Evolutionary conservation across 148 eudicot genomes (phyloP), one percentile per base, ranked within the genome.

Genomic region (Arctostaphylos glauca): DNA sequence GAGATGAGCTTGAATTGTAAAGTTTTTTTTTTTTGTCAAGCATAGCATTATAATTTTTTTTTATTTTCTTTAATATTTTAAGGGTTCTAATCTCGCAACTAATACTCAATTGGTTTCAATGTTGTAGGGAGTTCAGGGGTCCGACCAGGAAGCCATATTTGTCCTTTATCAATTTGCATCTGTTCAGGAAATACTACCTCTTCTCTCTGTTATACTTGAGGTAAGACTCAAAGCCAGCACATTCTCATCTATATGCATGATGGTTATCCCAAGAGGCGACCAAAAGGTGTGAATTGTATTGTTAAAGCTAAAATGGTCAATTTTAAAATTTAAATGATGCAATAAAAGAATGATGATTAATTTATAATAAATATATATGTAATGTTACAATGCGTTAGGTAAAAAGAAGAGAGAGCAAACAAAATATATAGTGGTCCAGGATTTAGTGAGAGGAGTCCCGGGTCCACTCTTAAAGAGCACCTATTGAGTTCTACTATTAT

Each of bases 131-230:
- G 74, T 64, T 46, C 44, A 88, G 43, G 83, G 44, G 71, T 76
- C 21, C 41, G 25, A 78, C 7, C 55, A 8, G 23, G 91, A 79
- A 79, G 76, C 80, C 81, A 86, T 88, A 9, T 31, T 81, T 83
- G 86, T 89, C 74, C 85, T 87, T 75, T 52, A 81, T 82, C 88
- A 83, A 77, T 83, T 90, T 81, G 81, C 84, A 76, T 84, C 93
- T 72, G 81, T 89, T 74, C 90, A 62, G 76, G 91, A 89, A 67
- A 53, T 88, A 81, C 85, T 87, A 70, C 93, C 92, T 14, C 87
- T 90, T 82, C 80, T 92, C 74, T 85, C 92, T 67, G 84, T 87
- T 60, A 62, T 89, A 50, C 81, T 84, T 78, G 97, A 93, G 93
- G 86, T 90, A 83, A 67, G 82, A 70, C 73, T 68, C 15, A 48